A percentile compares a stretch with the other conserved stretches of the same genome.
These are phyloP conservation scores for Xylaria sp. DNA, from an alignment of 2,329 filamentous ascomycete species.

Conservation along the genomic window DNA sequence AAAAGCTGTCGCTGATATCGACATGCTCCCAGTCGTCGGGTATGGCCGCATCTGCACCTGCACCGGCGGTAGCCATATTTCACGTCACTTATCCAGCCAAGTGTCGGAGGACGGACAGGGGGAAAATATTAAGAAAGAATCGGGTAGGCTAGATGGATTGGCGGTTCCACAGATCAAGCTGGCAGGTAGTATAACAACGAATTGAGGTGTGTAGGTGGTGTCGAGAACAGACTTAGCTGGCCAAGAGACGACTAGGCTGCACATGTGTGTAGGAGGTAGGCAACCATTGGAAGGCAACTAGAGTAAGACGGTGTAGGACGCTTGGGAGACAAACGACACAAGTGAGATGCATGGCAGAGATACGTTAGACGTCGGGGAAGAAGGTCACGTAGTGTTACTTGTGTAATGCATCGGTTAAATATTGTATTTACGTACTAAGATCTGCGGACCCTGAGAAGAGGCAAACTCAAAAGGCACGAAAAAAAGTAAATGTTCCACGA, in stretches of 20 bases:
- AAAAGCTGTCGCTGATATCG: constrained; percentile 41
- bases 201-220: background rate
- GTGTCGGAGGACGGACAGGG: background rate
- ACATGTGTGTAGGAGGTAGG: constrained; percentile 8
- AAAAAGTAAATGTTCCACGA: background rate
- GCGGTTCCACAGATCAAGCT: background rate
- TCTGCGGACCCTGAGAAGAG: background rate
- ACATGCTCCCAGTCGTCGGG: constrained; percentile 48
- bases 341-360: constrained; percentile 12
- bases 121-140: too few relatives aligned
- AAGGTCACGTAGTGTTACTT: background rate
- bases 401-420: background rate
- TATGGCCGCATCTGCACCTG: constrained; percentile 30
- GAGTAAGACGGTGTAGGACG: background rate
- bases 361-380: background rate
- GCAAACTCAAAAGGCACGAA: constrained; percentile 1
- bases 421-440: background rate
- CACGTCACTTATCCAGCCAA: background rate
- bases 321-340: background rate
- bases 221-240: constrained; percentile 14
- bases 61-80: constrained; percentile 26
- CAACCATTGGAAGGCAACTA: constrained; percentile 13
- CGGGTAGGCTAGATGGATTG: background rate
- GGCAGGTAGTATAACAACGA: background rate
- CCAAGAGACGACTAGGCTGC: constrained; percentile 11